A percentile compares a stretch with the other conserved stretches of the same genome.
These are phyloP conservation scores for Trametes punicea DNA, from an alignment of 768 basidiomycete genomes.

Conservation along the genomic window DNA sequence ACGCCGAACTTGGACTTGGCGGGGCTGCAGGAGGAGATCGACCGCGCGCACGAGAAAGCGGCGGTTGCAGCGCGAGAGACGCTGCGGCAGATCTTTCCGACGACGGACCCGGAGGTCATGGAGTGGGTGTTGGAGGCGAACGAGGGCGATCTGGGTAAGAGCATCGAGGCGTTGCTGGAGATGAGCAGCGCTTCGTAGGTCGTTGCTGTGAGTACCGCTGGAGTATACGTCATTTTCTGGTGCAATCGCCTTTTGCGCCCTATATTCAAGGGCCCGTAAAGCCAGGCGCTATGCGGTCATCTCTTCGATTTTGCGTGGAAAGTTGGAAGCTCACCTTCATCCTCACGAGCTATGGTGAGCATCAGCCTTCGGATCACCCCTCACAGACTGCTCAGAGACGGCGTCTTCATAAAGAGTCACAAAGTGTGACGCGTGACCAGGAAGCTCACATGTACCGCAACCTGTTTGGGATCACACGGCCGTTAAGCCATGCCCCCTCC, in stretches of 20 bases:
- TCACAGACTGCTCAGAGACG: no score
- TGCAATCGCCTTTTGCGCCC: not conserved
- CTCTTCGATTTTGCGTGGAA: no score
- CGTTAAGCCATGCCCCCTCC: no score
- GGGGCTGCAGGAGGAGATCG: constrained; percentile 73
- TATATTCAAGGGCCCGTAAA: not conserved
- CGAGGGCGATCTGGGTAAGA: constrained; percentile 82
- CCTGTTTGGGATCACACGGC: no score
- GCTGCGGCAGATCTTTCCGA: constrained; percentile 85
- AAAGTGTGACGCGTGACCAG: no score
- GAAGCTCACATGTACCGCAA: no score
- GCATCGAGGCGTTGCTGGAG: constrained; percentile 82
- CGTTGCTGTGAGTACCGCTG: not conserved
- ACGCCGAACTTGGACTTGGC: constrained; percentile 67
- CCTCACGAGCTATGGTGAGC: no score
- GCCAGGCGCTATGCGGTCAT: no score
- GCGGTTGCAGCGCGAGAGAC: constrained; percentile 71
- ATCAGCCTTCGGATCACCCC: no score
- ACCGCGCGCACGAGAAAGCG: constrained; percentile 71
- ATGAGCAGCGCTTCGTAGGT: constrained; percentile 43
- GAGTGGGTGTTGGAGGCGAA: constrained; percentile 91
- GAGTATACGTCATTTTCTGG: not conserved
- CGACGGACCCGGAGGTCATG: constrained; percentile 75
- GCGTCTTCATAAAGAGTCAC: no score
- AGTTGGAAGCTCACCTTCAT: no score